Evolutionary conservation across 75 land plant species (phyloP).

Genomic region (Cryptomeria japonica): DNA sequence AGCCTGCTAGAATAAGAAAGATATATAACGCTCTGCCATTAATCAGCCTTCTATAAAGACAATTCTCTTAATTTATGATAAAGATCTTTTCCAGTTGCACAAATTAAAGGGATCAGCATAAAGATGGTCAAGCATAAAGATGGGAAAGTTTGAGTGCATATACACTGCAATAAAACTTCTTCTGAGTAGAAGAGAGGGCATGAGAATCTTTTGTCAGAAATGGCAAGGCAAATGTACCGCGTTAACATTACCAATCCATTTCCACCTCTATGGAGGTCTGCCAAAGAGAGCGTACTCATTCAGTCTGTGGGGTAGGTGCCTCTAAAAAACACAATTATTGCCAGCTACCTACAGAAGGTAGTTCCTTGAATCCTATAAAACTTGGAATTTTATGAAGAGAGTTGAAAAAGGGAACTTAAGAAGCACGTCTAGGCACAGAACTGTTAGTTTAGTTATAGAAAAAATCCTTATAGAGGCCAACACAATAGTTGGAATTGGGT

Average conservation of each 20-base stretch:
- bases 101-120: neutral
- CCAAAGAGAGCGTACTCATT: neutral
- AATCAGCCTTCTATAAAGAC: no score
- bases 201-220: neutral
- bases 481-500: no score
- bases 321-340: neutral
- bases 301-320: no score
- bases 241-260: neutral
- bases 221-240: neutral
- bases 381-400: no score
- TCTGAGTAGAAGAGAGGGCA: neutral
- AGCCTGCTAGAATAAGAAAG: no score
- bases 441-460: no score
- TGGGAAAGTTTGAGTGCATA: neutral
- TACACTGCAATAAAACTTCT: neutral
- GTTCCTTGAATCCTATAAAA: no score
- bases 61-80: neutral
- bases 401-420: no score
- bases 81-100: neutral
- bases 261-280: neutral
- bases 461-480: no score
- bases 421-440: no score
- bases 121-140: neutral
- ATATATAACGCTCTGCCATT: no score
- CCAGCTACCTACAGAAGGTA: neutral